Percentiles rank a stretch among this genome's conserved stretches.
Evolutionary conservation across 352 stramenopile genomes (phyloP).

Genomic region (Phytophthora vignae): DNA sequence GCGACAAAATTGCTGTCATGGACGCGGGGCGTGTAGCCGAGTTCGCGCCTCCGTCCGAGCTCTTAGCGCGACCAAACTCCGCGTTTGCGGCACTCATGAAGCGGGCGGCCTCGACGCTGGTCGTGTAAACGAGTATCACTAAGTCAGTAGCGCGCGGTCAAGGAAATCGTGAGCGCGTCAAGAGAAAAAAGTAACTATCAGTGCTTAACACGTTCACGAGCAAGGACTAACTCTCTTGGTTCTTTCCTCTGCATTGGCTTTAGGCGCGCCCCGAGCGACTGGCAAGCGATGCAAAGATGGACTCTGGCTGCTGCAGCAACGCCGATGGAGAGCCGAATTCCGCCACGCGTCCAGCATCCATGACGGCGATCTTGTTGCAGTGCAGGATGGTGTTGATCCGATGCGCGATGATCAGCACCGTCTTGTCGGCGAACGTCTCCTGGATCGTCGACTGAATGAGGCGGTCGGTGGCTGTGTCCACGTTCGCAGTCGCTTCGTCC

Average conservation of each 20-base stretch:
- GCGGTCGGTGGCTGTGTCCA: constrained; percentile 69
- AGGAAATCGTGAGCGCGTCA: no score
- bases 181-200: no score
- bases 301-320: constrained; percentile 72
- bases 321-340: constrained; percentile 90
- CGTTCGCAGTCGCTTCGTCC: constrained; percentile 95
- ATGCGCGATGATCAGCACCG: constrained; percentile 96
- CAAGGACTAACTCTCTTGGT: no score
- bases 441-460: constrained; percentile 73
- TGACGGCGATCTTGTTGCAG: constrained; percentile 90
- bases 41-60: constrained; percentile 69
- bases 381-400: constrained; percentile 95
- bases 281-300: constrained; percentile 70
- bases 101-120: constrained; percentile 1
- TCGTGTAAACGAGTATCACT: no score
- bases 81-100: constrained; percentile 45
- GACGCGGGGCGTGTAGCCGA: constrained; percentile 84
- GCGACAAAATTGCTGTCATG: constrained; percentile 50
- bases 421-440: constrained; percentile 90
- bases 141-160: no score
- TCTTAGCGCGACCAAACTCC: constrained; percentile 54
- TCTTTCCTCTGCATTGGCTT: no score
- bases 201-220: no score
- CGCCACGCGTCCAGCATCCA: constrained; percentile 86
- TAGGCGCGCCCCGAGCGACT: constrained; percentile 29